Evolutionary conservation across 352 stramenopile species (phyloP), one percentile per base, ranked within the genome.

Genomic region (Globisporangium radiosum): DNA sequence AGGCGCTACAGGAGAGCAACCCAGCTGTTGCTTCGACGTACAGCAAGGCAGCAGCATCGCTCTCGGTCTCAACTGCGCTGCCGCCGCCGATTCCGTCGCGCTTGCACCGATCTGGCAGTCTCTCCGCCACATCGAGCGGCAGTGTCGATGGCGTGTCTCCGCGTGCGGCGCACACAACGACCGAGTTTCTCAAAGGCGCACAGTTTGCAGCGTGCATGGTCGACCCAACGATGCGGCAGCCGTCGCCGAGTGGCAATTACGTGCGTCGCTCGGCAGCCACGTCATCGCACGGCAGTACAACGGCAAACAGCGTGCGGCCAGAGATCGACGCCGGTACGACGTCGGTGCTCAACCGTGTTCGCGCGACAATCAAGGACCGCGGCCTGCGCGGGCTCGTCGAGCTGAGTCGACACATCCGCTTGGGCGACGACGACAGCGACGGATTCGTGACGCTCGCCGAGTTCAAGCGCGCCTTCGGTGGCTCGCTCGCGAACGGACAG

Each of bases 381-480:
- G 87, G 87, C 2, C 71, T 90, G 2, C 60, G 68, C 11, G 73
- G 76, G 4, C 71, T 96, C 51, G 83, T 92, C 19, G 70, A 72
- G 8, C 69, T 96, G 19, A 81, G 75, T 19, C 72, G 86, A 10
- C 73, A 80, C 56, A 77, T 95, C 40, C 75, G 82, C 10, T 65
- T 92, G 14, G 75, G 76, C 33, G 87, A 96, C 59, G 67, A 73
- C 47, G 83, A 96, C 65, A 65, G 67, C 37, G 80, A 88, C 63
- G 78, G 72, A 0, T 59, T 75, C 6, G 59, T 97, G 10, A 79
- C 74, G 57, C 70, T 95, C 10, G 64, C 65, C 13, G 85, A 96
- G 59, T 95, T 96, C 65, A 88, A 93, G 47, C 69, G 76, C 14
- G 79, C 73, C 9, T 58, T 95, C 36, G 13, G 43, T 2, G 65